Conservation (phyloP, 1,284 basidiomycete genomes). For the Cystobasidium pallidum region DNA sequence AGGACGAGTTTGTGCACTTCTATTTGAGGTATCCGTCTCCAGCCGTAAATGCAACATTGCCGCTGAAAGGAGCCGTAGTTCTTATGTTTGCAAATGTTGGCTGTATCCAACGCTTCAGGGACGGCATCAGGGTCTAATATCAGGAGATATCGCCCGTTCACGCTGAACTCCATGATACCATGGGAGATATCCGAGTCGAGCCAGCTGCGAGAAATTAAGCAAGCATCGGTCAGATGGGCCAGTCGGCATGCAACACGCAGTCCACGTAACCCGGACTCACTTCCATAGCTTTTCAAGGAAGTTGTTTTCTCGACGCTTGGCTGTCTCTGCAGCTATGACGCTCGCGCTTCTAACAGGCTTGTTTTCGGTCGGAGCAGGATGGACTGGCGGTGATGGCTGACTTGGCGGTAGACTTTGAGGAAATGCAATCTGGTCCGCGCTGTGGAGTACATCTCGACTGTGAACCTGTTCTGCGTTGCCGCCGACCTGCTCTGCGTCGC, state of each 20-base stretch:
- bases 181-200: constrained; percentile 27
- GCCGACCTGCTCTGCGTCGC: too few relatives aligned
- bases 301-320: constrained; percentile 39
- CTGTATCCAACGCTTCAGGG: constrained; percentile 17
- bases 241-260: too few relatives aligned
- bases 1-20: constrained; percentile 38
- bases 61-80: constrained; percentile 43
- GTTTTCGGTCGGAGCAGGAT: background rate
- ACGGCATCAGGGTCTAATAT: constrained; percentile 35
- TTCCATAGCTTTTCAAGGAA: constrained; percentile 44
- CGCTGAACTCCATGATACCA: constrained; percentile 37
- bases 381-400: background rate
- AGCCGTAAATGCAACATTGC: constrained; percentile 43
- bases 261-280: too few relatives aligned
- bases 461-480: background rate
- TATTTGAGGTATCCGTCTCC: constrained; percentile 29
- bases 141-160: constrained; percentile 36
- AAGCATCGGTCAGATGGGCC: too few relatives aligned
- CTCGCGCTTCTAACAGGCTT: constrained; percentile 7
- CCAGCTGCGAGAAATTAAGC: constrained; percentile 15
- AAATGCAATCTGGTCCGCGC: background rate
- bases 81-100: constrained; percentile 41
- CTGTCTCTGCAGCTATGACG: background rate
- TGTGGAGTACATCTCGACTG: background rate
- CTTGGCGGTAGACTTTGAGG: background rate